Evolutionary conservation across 1,139 yeast genomes (phyloP), one percentile per base, ranked within the genome.

Genomic region (Yamadazyma spencermartinsiae): DNA sequence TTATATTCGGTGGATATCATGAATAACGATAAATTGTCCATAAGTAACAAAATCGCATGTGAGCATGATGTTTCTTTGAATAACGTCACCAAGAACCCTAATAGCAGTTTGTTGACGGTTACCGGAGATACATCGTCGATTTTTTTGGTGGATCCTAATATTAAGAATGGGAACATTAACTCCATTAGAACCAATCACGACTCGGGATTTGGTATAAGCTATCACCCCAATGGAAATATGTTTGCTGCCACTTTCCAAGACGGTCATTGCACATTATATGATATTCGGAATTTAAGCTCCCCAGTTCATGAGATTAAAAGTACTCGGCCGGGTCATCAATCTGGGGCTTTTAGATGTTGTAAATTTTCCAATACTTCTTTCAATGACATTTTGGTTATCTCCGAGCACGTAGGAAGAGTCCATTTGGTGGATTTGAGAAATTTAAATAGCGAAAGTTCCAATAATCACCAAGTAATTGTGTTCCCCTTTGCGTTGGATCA

Each of bases 231-330:
- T 36, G 95, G 92, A 14, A 52, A 74, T 42, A 72, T 81, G 49
- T 85, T 89, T 59, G 82, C 95, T 2, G 79, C 87, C 0, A 82
- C 90, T 17, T 88, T 87, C 57, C 96, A 89, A 60, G 89, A 86
- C 55, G 97, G 98, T 6, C 66, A 79, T 24, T 83, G 94, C 45
- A 66, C 82, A 45, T 63, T 89, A 15, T 89, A 82, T 57, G 98
- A 89, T 58, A 59, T 86, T 15, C 67, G 98, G 48, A 82, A 82
- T 44, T 55, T 79, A 38, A 52, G 56, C 2, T 43, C 56, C 1
- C 86, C 87, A 1, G 44, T 84, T 15, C 72, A 73, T 37, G 74
- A 72, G 43, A 68, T 84, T 32, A 64, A 67, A 37, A 80, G 88
- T 5, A 81, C 92, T 0, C 67, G 90, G 45, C 62, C 72, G 28